Base-by-base conservation (phyloP, 352 stramenopile genomes). In the Globisporangium cederbergense region DNA sequence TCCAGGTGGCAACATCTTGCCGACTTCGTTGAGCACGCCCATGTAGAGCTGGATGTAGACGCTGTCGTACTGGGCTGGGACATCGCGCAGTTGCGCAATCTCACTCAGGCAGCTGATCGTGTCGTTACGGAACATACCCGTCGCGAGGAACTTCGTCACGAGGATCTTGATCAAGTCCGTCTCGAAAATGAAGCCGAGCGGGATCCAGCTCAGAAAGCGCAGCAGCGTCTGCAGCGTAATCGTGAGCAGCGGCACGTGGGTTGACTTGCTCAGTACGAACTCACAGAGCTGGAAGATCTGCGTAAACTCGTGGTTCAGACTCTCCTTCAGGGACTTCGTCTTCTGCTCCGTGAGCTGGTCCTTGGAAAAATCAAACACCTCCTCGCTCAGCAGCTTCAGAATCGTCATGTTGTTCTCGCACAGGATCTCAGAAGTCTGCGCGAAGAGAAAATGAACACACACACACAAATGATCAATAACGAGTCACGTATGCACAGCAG, bases 361-460 rank as follows among this genome's bases (percentile, higher is more conserved):
- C 71, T 97, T 98, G 3, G 91, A 98, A 67, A 99, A 99, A 65
- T 99, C 97, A 79, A 99, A 99, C 36, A 98, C 88, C 69, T 99
- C 98, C 76, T 99, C 98, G 60, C 91, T 98, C 42, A 99, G 81
- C 42, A 99, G 82, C 78, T 99, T 99, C 30, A 99, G 79, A 62
- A 99, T 99, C 55, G 96, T 96, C 96, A 99, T 99, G 81, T 99
- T 99, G 86, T 99, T 99, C 76, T 99, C 97, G 72, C 98, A 99
- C 42, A 99, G 76, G 20, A 99, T 85, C 78, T 99, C 97, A 11
- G 86, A 98, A 36, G 90, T 98, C 75, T 97, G 84, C 25, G 25
- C 25, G 25, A 28, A 79, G 74, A 40, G 18, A 55, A 55, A 52
- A 20, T 3, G 5, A 54, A 36, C 16, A 11, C 49, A 25, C 22